These are phyloP conservation scores for Venturiaceae sp. DNA, from an alignment of 2,329 filamentous ascomycete species.

Conservation along the genomic window DNA sequence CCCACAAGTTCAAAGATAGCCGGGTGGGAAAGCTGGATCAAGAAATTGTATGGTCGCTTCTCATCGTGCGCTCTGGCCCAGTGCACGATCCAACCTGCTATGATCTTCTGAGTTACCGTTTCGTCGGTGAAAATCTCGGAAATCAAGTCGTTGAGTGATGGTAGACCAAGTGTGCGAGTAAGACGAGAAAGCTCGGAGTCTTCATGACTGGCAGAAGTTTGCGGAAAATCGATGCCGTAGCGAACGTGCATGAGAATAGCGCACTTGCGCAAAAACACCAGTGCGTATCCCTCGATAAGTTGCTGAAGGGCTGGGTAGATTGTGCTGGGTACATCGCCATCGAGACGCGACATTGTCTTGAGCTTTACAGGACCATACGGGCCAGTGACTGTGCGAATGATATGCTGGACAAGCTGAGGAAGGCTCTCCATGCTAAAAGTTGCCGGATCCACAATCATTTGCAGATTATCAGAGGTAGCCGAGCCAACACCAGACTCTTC, in stretches of 20 bases:
- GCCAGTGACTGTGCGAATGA: slow-evolving; percentile 11
- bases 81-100: slow-evolving; percentile 66
- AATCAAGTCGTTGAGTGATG: slow-evolving; percentile 71
- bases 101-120: slow-evolving; percentile 37
- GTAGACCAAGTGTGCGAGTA: slow-evolving; percentile 64
- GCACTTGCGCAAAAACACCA: slow-evolving; percentile 82
- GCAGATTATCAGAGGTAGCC: neutral
- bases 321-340: slow-evolving; percentile 11
- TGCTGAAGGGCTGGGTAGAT: slow-evolving; percentile 26
- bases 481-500: neutral
- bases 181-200: slow-evolving; percentile 75
- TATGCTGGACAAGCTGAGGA: neutral
- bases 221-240: slow-evolving; percentile 80
- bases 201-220: slow-evolving; percentile 53
- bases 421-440: neutral
- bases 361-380: slow-evolving; percentile 16
- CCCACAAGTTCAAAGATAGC: slow-evolving; percentile 91
- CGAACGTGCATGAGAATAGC: slow-evolving; percentile 77
- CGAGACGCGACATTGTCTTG: slow-evolving; percentile 14
- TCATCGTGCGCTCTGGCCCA: slow-evolving; percentile 30
- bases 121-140: slow-evolving; percentile 28
- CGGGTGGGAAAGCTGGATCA: slow-evolving; percentile 58
- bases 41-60: slow-evolving; percentile 16
- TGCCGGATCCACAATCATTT: neutral
- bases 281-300: slow-evolving; percentile 66